Evolutionary conservation across 495 filamentous ascomycete genomes (phyloP).

Genomic region (Neurospora terricola): DNA sequence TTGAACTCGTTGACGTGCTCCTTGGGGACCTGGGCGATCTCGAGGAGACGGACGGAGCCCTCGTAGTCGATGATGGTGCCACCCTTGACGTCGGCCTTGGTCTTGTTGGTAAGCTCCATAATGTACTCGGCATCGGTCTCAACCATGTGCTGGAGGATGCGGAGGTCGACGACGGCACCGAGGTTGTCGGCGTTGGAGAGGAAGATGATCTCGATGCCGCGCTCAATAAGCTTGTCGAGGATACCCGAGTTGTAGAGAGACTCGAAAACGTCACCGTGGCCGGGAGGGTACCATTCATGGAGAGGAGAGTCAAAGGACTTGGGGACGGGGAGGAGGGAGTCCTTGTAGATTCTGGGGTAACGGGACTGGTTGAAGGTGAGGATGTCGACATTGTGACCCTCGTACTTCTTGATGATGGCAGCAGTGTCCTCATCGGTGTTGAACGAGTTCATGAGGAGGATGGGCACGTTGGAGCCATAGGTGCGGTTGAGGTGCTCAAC

Average conservation of each 20-base stretch:
- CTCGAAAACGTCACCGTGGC: constrained; percentile 99
- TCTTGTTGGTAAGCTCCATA: constrained; percentile 99
- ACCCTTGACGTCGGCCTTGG: constrained; percentile 99
- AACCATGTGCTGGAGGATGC: constrained; percentile 98
- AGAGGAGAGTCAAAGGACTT: constrained; percentile 82
- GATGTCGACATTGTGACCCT: constrained; percentile 98
- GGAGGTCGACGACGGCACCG: constrained; percentile 92
- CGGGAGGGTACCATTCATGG: constrained; percentile 97
- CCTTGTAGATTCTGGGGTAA: constrained; percentile 94
- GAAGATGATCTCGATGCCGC: constrained; percentile 97
- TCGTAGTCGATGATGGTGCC: constrained; percentile 99
- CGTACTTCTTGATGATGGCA: constrained; percentile 99
- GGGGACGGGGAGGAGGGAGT: constrained; percentile 92
- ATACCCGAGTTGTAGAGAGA: constrained; percentile 99
- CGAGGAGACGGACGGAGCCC: constrained; percentile 86
- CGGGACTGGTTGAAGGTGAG: constrained; percentile 99
- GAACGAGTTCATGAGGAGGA: constrained; percentile 99
- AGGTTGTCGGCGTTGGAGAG: constrained; percentile 98
- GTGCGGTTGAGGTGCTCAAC: constrained; percentile 99
- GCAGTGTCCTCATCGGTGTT: constrained; percentile 98
- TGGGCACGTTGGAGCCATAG: constrained; percentile 93
- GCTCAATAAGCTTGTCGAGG: constrained; percentile 87
- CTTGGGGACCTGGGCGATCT: constrained; percentile 99
- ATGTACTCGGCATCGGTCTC: constrained; percentile 94
- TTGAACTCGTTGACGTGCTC: constrained; percentile 99